These are phyloP conservation scores for Hapsidospora chrysogenum DNA, from an alignment of 495 filamentous ascomycete species.

Conservation along the genomic window DNA sequence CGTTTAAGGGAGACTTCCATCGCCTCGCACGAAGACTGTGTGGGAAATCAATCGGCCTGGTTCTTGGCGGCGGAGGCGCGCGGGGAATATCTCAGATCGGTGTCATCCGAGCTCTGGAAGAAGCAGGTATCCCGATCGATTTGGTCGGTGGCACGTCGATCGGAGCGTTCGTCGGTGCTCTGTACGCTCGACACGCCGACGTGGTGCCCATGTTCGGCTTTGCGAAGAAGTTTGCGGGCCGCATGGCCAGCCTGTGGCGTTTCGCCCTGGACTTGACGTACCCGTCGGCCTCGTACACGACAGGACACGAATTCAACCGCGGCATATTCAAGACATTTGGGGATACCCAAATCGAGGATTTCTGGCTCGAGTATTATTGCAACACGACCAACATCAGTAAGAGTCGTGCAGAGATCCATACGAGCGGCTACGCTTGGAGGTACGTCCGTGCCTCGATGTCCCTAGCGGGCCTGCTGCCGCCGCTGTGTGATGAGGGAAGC, in stretches of 20 bases:
- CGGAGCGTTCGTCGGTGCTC: slow-evolving; percentile 87
- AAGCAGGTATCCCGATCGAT: slow-evolving; percentile 91
- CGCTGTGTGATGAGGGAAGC: slow-evolving; percentile 88
- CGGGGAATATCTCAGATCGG: slow-evolving; percentile 83
- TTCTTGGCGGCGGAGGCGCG: slow-evolving; percentile 86
- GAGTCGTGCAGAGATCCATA: slow-evolving; percentile 77
- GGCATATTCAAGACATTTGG: slow-evolving; percentile 98
- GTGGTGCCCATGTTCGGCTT: slow-evolving; percentile 92
- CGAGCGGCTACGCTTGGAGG: slow-evolving; percentile 88
- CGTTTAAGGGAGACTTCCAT: slow-evolving; percentile 94
- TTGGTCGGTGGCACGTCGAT: slow-evolving; percentile 95
- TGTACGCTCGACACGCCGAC: slow-evolving; percentile 93
- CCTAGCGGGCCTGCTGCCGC: slow-evolving; percentile 78
- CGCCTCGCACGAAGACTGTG: slow-evolving; percentile 79
- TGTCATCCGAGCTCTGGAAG: slow-evolving; percentile 86
- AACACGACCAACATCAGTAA: slow-evolving; percentile 97
- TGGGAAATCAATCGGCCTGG: slow-evolving; percentile 86
- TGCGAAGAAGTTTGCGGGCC: slow-evolving; percentile 90
- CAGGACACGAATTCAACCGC: slow-evolving; percentile 96
- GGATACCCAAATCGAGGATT: slow-evolving; percentile 92
- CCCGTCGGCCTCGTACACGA: slow-evolving; percentile 87
- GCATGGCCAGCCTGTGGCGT: slow-evolving; percentile 95
- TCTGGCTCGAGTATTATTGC: slow-evolving; percentile 98
- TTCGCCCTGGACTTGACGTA: slow-evolving; percentile 94
- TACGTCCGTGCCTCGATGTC: slow-evolving; percentile 96